These are phyloP conservation scores for Sequoiadendron giganteum DNA, from an alignment of 75 land plant species.

Conservation along the genomic window DNA sequence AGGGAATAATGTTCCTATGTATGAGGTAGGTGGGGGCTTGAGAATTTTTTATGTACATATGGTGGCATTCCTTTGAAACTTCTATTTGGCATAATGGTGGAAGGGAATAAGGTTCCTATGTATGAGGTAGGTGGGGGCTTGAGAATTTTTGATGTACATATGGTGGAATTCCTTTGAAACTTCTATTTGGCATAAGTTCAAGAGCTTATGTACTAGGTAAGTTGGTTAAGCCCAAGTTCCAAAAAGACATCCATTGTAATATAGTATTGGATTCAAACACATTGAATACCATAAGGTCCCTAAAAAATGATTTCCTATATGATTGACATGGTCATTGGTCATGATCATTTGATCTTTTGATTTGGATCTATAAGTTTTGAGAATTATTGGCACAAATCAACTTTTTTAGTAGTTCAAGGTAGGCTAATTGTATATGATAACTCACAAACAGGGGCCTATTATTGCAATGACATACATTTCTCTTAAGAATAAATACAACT, in stretches of 20 bases:
- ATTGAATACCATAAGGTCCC: conserved; percentile 29
- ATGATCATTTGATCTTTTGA: too few relatives aligned
- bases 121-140: conserved; percentile 58
- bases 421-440: too few relatives aligned
- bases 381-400: too few relatives aligned
- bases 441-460: too few relatives aligned
- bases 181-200: conserved; percentile 46
- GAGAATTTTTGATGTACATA: conserved; percentile 29
- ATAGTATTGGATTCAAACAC: conserved; percentile 45
- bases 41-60: too few relatives aligned
- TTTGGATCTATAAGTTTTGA: too few relatives aligned
- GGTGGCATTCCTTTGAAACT: too few relatives aligned
- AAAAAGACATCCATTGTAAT: conserved; percentile 38
- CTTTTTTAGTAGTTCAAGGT: too few relatives aligned
- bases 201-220: conserved; percentile 62
- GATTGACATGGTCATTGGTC: conserved; percentile 5
- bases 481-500: not conserved
- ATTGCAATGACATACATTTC: not conserved
- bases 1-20: too few relatives aligned
- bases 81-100: too few relatives aligned
- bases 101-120: conserved; percentile 51
- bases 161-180: conserved; percentile 26
- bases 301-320: conserved; percentile 45
- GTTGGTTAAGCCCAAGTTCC: conserved; percentile 67
- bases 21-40: too few relatives aligned